phyloP scores from a whole-genome alignment of 176 grass and related monocot species.

The Aegilops umbellulata region DNA sequence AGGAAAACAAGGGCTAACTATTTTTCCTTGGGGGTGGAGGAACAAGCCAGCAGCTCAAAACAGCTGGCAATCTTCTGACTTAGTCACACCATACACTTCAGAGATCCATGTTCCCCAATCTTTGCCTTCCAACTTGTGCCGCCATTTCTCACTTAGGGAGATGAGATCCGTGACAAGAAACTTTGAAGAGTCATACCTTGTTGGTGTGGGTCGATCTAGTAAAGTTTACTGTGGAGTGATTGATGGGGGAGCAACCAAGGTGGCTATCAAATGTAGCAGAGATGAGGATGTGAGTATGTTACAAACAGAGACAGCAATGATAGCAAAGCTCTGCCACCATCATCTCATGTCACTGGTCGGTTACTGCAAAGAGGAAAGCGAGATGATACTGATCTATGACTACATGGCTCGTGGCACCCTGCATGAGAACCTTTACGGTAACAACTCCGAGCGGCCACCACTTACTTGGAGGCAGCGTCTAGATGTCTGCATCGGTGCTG shows the following conservation, averaged over 20 bases:
- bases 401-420: background rate
- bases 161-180: background rate
- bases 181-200: background rate
- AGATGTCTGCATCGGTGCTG: background rate
- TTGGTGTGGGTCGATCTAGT: background rate
- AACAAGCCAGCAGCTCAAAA: background rate
- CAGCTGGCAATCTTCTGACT: background rate
- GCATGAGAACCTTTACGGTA: background rate
- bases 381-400: background rate
- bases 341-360: background rate
- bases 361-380: background rate
- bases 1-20: background rate
- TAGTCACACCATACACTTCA: too few species aligned
- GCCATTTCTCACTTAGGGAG: background rate
- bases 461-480: background rate
- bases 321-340: background rate
- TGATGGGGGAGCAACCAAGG: background rate
- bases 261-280: background rate
- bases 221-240: background rate
- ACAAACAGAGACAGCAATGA: background rate
- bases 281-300: background rate
- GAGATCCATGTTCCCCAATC: too few species aligned
- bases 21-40: background rate
- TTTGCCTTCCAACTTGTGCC: background rate
- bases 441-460: background rate